Base-by-base conservation (phyloP, 257 asterid genomes). In the Penstemon newberryi region DNA sequence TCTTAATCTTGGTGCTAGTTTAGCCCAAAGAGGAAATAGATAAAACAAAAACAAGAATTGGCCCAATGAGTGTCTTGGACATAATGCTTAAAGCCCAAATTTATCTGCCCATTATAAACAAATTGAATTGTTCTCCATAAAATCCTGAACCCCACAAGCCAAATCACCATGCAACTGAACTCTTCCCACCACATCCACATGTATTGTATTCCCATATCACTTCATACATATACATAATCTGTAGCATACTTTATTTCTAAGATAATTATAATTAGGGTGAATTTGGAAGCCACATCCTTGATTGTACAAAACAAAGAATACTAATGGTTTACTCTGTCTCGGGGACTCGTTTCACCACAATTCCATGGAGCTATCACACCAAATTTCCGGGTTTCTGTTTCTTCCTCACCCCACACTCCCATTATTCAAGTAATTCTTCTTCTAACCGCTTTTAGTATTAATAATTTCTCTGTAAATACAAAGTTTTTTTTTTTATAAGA, bases 161-260 rank as follows among this genome's bases (percentile, higher is more conserved):
- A 70, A 50, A 46, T 79, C 73, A 75, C 67, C 83, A 52, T 52
- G 78, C 52, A 67, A 46, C 57, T 79, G 58, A 67, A 73, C 43
- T 37, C 65, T 75, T 75, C 65, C 78, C 71, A 75, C 84, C 84
- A 75, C 84, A 79, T 65, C 84, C 84, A 75, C 84, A 79, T 65
- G 74, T 64, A 72, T 65, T 44, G 61, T 66, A 68, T 59, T 42
- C 57, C 76, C 77, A 70, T 74, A 79, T 79, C 83, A 44, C 83
- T 63, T 50, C 64, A 70, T 71, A 52, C 58, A 10, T 45, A 45
- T 63, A 39, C 42, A 56, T 4, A 54, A 47, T 60, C 43, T 6
- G 9, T 5, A 12, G 4, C 53, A 57, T 56, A 68, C 8, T 39
- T 38, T 37, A 8, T 8, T 57, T 15, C 18, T 25, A 25, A 25